Evolutionary conservation across 2,329 filamentous ascomycete species (phyloP).

Genomic region (Chrysoporthe austroafricana): DNA sequence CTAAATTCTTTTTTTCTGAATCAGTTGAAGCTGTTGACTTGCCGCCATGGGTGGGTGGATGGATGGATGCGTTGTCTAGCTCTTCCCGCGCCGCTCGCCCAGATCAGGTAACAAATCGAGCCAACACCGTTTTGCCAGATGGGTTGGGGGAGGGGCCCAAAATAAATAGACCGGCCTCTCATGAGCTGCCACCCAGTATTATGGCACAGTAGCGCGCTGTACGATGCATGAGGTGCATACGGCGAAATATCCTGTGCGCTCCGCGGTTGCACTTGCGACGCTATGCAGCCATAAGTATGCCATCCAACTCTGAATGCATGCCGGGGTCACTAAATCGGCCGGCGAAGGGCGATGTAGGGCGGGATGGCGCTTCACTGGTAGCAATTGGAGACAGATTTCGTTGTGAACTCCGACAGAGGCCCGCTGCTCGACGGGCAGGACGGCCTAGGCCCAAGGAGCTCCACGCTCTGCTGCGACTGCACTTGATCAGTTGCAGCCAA

Average conservation of each 20-base stretch:
- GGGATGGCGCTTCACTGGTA: background rate
- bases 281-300: constrained; percentile 21
- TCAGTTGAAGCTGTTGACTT: background rate
- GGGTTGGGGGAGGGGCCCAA: constrained; percentile 26
- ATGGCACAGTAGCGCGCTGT: constrained; percentile 28
- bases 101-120: background rate
- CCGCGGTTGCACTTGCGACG: constrained; percentile 27
- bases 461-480: constrained; percentile 16
- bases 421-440: constrained; percentile 13
- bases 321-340: constrained; percentile 9
- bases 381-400: background rate
- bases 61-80: constrained; percentile 26
- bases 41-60: constrained; percentile 3
- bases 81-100: constrained; percentile 10
- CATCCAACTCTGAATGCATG: constrained; percentile 16
- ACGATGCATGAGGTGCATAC: constrained; percentile 28
- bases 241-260: constrained; percentile 29
- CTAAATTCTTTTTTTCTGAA: background rate
- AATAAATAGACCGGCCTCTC: constrained; percentile 20
- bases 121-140: constrained; percentile 11
- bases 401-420: constrained; percentile 8
- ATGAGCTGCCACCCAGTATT: constrained; percentile 20
- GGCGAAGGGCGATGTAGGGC: background rate
- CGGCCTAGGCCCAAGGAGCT: constrained; percentile 15
- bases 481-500: constrained; percentile 13